Evolutionary conservation across 2,329 filamentous ascomycete species (phyloP).

Genomic region (Colletotrichum sojae): DNA sequence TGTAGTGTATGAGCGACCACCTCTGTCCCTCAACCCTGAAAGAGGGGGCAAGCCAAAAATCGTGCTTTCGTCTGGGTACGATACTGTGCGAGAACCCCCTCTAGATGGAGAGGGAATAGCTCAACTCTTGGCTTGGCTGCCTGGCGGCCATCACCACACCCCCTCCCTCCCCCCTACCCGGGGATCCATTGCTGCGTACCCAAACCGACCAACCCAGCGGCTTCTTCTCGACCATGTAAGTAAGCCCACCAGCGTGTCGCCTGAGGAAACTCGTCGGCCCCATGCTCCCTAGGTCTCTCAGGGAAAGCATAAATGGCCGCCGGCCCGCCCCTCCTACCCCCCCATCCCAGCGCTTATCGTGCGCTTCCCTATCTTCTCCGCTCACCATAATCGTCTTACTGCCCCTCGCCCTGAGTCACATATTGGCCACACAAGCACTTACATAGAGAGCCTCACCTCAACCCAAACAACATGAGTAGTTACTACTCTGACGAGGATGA

Average conservation of each 20-base stretch:
- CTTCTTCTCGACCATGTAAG: constrained; percentile 17
- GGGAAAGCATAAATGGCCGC: constrained; percentile 33
- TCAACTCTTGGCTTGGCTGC: too few species aligned
- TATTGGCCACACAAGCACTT: too few species aligned
- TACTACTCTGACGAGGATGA: constrained; percentile 70
- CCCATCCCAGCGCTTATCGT: background rate
- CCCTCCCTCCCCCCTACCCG: background rate
- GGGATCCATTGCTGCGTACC: background rate
- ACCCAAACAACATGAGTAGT: constrained; percentile 44
- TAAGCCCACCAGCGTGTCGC: constrained; percentile 21
- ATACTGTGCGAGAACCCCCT: too few species aligned
- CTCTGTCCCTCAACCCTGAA: background rate
- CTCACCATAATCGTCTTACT: background rate
- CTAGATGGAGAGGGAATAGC: too few species aligned
- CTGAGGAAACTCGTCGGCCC: constrained; percentile 22
- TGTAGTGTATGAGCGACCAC: constrained; percentile 29
- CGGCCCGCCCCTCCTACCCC: constrained; percentile 4
- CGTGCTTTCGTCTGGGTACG: background rate
- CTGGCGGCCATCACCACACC: too few species aligned
- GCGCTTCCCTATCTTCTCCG: background rate
- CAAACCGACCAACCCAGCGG: constrained; percentile 11
- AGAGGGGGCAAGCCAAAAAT: constrained; percentile 5
- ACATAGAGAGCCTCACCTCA: background rate
- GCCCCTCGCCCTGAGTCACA: background rate
- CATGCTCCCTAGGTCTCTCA: constrained; percentile 18